A percentile compares a stretch with the other conserved stretches of the same genome.
phyloP scores from a whole-genome alignment of 306 rosid species.

The Coriaria nepalensis region DNA sequence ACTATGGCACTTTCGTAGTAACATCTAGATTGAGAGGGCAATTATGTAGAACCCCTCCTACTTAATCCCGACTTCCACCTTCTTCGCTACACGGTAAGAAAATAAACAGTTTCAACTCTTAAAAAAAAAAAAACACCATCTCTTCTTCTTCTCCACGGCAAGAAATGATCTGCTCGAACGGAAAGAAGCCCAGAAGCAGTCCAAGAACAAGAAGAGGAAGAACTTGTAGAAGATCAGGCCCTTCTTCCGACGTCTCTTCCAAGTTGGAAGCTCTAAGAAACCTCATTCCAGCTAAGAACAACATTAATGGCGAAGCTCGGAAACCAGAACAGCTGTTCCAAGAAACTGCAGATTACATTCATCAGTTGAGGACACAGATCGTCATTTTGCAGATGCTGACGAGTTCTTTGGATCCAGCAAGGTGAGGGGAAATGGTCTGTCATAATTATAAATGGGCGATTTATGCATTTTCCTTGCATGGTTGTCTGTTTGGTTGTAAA shows the following conservation, averaged over 20 bases:
- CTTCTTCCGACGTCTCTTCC: constrained; percentile 6
- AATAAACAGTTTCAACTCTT: no score
- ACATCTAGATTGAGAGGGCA: background rate
- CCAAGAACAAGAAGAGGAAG: constrained; percentile 1
- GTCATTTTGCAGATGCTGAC: constrained; percentile 10
- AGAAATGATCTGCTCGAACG: constrained; percentile 3
- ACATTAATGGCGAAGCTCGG: background rate
- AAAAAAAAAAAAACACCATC: no score
- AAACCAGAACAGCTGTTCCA: constrained; percentile 12
- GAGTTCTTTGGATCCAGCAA: constrained; percentile 12
- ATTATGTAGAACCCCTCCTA: background rate
- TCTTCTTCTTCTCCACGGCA: background rate
- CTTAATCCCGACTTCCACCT: background rate
- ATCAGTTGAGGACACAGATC: constrained; percentile 6
- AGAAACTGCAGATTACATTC: constrained; percentile 17
- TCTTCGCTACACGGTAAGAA: no score
- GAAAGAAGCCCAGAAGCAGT: background rate
- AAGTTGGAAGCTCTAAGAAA: constrained; percentile 6
- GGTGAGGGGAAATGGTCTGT: background rate
- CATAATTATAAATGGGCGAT: background rate
- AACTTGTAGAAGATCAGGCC: background rate
- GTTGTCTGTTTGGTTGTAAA: constrained; percentile 5
- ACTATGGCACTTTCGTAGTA: constrained; percentile 9
- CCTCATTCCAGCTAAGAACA: constrained; percentile 10
- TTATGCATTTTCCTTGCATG: background rate